phyloP scores from a whole-genome alignment of 805 yeast species.

The Citeromyces nyonsensis region DNA sequence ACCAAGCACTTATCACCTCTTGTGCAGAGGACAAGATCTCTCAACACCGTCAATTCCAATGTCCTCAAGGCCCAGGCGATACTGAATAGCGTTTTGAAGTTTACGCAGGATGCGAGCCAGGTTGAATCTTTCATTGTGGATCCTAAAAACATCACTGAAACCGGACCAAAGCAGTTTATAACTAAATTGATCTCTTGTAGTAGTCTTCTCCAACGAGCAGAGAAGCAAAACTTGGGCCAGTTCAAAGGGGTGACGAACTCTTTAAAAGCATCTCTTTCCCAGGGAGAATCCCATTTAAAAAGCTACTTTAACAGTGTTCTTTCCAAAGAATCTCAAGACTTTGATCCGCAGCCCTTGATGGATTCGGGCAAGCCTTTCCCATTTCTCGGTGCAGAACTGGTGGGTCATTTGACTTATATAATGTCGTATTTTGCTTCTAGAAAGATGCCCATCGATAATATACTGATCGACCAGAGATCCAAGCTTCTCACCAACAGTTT shows the following conservation, averaged over 20 bases:
- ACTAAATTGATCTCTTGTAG: slow-evolving; percentile 21
- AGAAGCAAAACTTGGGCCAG: slow-evolving; percentile 22
- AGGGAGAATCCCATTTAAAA: slow-evolving; percentile 39
- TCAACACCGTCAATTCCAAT: slow-evolving; percentile 38
- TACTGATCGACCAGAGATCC: slow-evolving; percentile 24
- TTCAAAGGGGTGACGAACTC: slow-evolving; percentile 58
- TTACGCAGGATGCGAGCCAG: slow-evolving; percentile 26
- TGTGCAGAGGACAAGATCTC: slow-evolving; percentile 39
- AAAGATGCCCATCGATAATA: slow-evolving; percentile 15
- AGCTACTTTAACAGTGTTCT: slow-evolving; percentile 30
- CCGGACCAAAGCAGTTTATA: slow-evolving; percentile 21
- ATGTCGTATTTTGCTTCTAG: slow-evolving; percentile 24
- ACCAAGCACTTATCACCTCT: slow-evolving; percentile 59
- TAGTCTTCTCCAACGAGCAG: slow-evolving; percentile 27
- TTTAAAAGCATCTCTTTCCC: slow-evolving; percentile 36
- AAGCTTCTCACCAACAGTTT: slow-evolving; percentile 24
- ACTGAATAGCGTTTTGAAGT: slow-evolving; percentile 28
- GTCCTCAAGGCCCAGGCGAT: slow-evolving; percentile 36
- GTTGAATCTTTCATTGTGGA: slow-evolving; percentile 16
- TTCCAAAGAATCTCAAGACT: slow-evolving; percentile 20
- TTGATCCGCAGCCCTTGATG: slow-evolving; percentile 26
- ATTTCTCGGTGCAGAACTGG: slow-evolving; percentile 16
- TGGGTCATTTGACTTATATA: slow-evolving; percentile 21
- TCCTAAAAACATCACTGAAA: slow-evolving; percentile 7
- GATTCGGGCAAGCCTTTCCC: slow-evolving; percentile 24